Evolutionary conservation across 257 asterid species (phyloP).

Genomic region (Coffea canephora): DNA sequence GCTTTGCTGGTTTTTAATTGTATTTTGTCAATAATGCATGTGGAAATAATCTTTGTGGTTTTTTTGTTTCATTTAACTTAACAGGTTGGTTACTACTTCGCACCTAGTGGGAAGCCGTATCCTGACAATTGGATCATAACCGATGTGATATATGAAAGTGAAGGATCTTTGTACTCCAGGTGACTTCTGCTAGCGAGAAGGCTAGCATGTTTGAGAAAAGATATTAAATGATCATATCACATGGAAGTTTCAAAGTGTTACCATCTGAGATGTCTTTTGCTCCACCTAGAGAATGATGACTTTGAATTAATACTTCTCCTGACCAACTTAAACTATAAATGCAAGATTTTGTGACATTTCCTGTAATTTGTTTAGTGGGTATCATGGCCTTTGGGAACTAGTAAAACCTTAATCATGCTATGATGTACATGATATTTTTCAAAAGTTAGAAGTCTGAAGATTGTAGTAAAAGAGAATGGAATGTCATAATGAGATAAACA

Average conservation of each 20-base stretch:
- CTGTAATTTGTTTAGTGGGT: neutral
- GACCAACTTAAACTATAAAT: too few relatives aligned
- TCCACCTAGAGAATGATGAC: neutral
- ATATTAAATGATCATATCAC: neutral
- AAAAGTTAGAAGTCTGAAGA: neutral
- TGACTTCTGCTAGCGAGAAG: constrained; percentile 21
- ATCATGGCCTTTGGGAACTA: neutral
- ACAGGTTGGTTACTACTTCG: constrained; percentile 97
- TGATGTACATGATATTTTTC: neutral
- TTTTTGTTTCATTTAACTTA: constrained; percentile 25
- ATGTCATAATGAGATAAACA: neutral
- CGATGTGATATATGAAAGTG: constrained; percentile 79
- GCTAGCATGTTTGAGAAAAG: neutral
- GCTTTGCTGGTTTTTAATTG: neutral
- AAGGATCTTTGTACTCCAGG: constrained; percentile 92
- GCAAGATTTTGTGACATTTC: neutral
- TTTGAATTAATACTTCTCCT: neutral
- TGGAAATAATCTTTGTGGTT: constrained; percentile 13
- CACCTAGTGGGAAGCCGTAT: constrained; percentile 99
- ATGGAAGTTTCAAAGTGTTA: neutral
- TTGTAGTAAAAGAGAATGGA: too few relatives aligned
- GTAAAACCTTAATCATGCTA: neutral
- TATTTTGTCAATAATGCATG: neutral
- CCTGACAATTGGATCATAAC: constrained; percentile 99
- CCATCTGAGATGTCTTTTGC: too few relatives aligned